Percentiles rank a stretch among this genome's conserved stretches.
Conservation (phyloP, 1,139 yeast species). For the Candida pseudoviswanathii region DNA sequence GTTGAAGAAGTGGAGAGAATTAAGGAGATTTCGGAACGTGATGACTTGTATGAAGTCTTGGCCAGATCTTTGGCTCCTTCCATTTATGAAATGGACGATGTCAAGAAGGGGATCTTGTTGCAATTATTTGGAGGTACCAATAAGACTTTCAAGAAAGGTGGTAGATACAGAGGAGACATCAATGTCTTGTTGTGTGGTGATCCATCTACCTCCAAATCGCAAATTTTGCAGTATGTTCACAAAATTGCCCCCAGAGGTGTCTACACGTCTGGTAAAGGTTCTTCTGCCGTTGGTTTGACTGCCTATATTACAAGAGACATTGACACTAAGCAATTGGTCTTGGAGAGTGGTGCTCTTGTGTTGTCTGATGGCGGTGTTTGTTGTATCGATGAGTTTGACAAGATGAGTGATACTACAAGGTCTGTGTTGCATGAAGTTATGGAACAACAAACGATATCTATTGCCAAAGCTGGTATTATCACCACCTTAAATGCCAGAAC, state of each 20-base stretch:
- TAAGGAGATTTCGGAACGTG: conserved; percentile 60
- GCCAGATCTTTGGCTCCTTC: conserved; percentile 95
- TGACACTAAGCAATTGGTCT: conserved; percentile 88
- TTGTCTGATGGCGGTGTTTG: conserved; percentile 98
- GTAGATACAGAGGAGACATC: conserved; percentile 94
- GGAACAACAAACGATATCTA: conserved; percentile 98
- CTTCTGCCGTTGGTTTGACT: conserved; percentile 98
- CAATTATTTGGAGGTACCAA: conserved; percentile 96
- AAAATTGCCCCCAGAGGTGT: conserved; percentile 98
- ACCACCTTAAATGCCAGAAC: conserved; percentile 96
- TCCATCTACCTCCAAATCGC: conserved; percentile 97
- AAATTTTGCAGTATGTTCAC: conserved; percentile 89
- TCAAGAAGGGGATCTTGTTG: conserved; percentile 88
- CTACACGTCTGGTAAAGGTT: conserved; percentile 97
- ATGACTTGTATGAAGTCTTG: conserved; percentile 83
- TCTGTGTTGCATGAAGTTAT: conserved; percentile 97
- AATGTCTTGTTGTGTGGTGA: conserved; percentile 93
- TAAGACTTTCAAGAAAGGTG: conserved; percentile 86
- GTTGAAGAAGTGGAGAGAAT: conserved; percentile 71
- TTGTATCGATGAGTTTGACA: conserved; percentile 98
- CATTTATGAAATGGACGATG: conserved; percentile 93
- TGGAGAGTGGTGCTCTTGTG: conserved; percentile 96
- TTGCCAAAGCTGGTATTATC: conserved; percentile 97
- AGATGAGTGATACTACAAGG: conserved; percentile 92
- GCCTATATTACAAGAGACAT: conserved; percentile 95